Evolutionary conservation across 148 eudicot genomes (phyloP), one percentile per base, ranked within the genome.

Genomic region (Nyssa sinensis): DNA sequence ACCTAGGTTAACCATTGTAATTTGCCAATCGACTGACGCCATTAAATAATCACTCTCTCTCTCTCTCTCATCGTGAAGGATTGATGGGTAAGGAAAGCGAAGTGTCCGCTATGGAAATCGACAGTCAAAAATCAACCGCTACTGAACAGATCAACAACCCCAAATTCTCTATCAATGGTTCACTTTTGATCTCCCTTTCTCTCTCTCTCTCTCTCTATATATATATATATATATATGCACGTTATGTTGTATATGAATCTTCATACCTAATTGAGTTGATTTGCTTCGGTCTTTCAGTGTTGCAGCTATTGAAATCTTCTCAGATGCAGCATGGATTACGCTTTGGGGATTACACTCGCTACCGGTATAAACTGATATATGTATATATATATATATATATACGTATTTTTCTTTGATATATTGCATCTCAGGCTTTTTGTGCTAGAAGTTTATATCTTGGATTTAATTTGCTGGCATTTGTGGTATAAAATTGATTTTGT

Each of bases 241-340:
- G 4, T 67, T 1, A 13, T 33, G 32, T 55, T 29, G 6, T 60
- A 53, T 49, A 39, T 12, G 44, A 39, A 39, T 7, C 25, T 66
- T 12, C 3, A 7, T 57, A 10, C 62, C 0, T 28, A 0, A 16
- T 51, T 64, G 32, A 25, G 23, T 29, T 39, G 32, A 35, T 37
- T 62, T 39, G 44, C 1, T 21, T 44, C n/a, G 8, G 30, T 14
- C 23, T 23, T 71, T 7, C 87, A 91, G 98, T 94, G 68, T 82
- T 91, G 84, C 93, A 90, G 81, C 89, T 94, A 0, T 73, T 90
- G 86, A 94, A 92, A 84, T 90, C 97, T 37, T 88, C 97, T 64
- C 98, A 93, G 83, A 93, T 91, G 98, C 97, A 93, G 86, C 98
- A 93, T 77, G 98, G 98, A 62, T 76, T 93, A 69, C 93, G 98